These are phyloP conservation scores for Melanogaster broomeanus DNA, from an alignment of 768 basidiomycete species.

Conservation along the genomic window DNA sequence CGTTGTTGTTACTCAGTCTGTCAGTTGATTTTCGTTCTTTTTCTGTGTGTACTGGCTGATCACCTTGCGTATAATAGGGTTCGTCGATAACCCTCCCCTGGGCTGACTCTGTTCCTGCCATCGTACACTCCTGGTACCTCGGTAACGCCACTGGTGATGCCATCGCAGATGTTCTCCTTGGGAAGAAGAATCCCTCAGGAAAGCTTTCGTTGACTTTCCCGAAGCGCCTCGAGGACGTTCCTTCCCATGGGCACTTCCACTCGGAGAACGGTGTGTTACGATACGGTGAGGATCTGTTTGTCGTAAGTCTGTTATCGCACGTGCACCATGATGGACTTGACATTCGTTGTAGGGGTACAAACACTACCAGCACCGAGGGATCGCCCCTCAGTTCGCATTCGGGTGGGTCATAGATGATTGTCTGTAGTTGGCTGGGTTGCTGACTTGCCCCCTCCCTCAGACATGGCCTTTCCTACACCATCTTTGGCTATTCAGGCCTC, in stretches of 20 bases:
- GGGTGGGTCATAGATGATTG: conserved; percentile 46
- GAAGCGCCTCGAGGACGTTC: conserved; percentile 66
- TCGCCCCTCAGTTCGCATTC: conserved; percentile 70
- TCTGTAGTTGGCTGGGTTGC: neutral
- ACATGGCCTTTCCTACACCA: conserved; percentile 76
- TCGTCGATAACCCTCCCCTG: conserved; percentile 81
- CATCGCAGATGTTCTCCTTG: conserved; percentile 80
- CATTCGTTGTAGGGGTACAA: conserved; percentile 60
- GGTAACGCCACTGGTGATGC: conserved; percentile 83
- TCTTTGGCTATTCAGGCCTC: conserved; percentile 56
- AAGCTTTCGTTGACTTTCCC: conserved; percentile 82
- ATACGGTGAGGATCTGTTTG: conserved; percentile 32
- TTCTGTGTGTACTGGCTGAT: conserved; percentile 7
- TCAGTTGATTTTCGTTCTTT: conserved; percentile 31
- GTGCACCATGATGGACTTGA: neutral
- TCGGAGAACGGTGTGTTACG: conserved; percentile 63
- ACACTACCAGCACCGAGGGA: conserved; percentile 65
- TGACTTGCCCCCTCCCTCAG: conserved; percentile 33
- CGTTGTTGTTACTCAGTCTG: conserved; percentile 74
- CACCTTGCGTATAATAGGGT: conserved; percentile 40
- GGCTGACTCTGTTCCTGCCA: conserved; percentile 61
- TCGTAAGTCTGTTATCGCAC: conserved; percentile 18
- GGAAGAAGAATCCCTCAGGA: conserved; percentile 75
- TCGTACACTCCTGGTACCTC: conserved; percentile 85
- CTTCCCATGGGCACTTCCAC: conserved; percentile 69